phyloP scores from a whole-genome alignment of 352 stramenopile genomes.

The Paralagenidium karlingii region DNA sequence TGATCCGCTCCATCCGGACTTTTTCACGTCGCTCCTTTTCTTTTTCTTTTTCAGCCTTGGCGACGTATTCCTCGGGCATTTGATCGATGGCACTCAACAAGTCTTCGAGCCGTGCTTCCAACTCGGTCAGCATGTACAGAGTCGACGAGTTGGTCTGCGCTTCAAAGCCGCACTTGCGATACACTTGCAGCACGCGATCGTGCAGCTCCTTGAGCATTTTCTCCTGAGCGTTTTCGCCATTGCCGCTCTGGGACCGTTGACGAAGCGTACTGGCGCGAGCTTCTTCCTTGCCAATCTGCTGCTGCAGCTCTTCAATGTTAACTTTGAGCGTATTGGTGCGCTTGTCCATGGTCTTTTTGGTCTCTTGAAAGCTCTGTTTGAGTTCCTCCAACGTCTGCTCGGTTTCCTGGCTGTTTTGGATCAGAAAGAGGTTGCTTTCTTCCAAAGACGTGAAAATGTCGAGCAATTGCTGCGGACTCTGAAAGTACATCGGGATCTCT shows the following conservation, averaged over 20 bases:
- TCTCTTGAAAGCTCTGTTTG: constrained; percentile 87
- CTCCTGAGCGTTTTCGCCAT: constrained; percentile 80
- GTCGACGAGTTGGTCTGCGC: constrained; percentile 85
- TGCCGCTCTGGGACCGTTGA: constrained; percentile 47
- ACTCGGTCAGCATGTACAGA: constrained; percentile 89
- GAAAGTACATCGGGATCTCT: constrained; percentile 93
- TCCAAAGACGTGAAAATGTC: constrained; percentile 90
- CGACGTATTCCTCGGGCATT: constrained; percentile 90
- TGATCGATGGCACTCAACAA: constrained; percentile 84
- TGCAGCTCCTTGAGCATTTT: constrained; percentile 83
- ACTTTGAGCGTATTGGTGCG: constrained; percentile 75
- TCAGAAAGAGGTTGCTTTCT: constrained; percentile 93
- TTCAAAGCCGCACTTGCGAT: constrained; percentile 89
- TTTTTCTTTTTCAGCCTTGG: constrained; percentile 91
- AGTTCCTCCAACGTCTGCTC: constrained; percentile 92
- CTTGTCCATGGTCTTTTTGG: constrained; percentile 80
- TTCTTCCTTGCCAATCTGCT: constrained; percentile 81
- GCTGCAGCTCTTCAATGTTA: constrained; percentile 85
- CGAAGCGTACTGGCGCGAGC: constrained; percentile 65
- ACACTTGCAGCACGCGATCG: constrained; percentile 81
- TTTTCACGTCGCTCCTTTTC: constrained; percentile 89
- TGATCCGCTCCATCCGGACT: constrained; percentile 84
- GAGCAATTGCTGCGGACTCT: constrained; percentile 86
- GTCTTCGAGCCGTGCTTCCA: constrained; percentile 86
- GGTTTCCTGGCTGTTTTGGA: constrained; percentile 93